Evolutionary conservation across 1,284 basidiomycete genomes (phyloP), one percentile per base, ranked within the genome.

Genomic region (Marasmius oreades): DNA sequence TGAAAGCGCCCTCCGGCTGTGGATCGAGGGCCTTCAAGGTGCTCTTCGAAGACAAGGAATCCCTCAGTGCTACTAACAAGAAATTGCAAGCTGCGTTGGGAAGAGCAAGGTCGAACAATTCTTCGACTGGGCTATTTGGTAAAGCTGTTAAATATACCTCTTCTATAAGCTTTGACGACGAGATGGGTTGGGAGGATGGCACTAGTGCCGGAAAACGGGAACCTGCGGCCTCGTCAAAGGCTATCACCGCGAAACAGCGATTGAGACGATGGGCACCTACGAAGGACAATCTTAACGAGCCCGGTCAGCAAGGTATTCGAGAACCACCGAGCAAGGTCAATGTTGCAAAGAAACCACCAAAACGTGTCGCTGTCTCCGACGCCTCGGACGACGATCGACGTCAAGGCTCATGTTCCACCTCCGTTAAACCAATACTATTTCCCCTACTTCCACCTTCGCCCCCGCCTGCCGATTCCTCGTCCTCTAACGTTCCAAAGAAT

Each of bases 401-500:
- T 24, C 44, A 45, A 20, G 53, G 47, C 8, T 16, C 37, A 10
- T 28, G n/a, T 45, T 24, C 23, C 16, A 48, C 37, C 1, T 8
- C 28, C 33, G 39, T 36, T 1, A 50, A 22, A 22, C 39, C 58
- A 18, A 51, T 6, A 24, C 2, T 34, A 6, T 59, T 65, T 39
- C 72, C 83, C 48, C 62, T 84, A 31, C 28, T 31, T 50, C 85
- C 86, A 11, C 86, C 87, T 11, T 87, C 86, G n/a, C 86, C 86
- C 16, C 82, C 84, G 24, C 77, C 77, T 47, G 66, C 69, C 51
- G 70, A 66, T 39, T 52, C 66, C 52, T 56, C 57, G 11, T 59
- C 66, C 56, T 69, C 68, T 37, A 58, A 63, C n/a, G n/a, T 18
- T 14, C 20, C 39, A 7, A 42, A 20, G 39, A 16, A 20, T 16